A percentile compares a stretch with the other conserved stretches of the same genome.
Evolutionary conservation across 1,139 yeast species (phyloP).

Genomic region (Suhomyces kunorum): DNA sequence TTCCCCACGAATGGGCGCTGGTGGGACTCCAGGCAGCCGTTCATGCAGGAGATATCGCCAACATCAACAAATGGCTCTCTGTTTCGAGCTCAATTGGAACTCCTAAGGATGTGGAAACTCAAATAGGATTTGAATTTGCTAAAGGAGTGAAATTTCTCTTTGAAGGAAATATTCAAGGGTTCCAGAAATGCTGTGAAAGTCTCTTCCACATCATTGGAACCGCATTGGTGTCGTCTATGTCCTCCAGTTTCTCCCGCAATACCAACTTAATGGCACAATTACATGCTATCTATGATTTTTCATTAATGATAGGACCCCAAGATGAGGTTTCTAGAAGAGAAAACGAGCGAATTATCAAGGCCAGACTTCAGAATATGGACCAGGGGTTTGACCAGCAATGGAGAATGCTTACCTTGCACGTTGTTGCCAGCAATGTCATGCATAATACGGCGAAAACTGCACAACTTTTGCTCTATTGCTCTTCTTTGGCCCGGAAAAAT

Average conservation of each 20-base stretch:
- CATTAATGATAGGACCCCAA: constrained; percentile 25
- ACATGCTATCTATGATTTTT: constrained; percentile 71
- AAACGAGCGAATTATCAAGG: constrained; percentile 30
- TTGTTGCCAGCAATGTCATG: constrained; percentile 52
- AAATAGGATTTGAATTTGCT: constrained; percentile 69
- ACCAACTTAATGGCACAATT: constrained; percentile 58
- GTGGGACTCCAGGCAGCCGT: constrained; percentile 78
- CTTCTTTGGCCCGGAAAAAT: constrained; percentile 68
- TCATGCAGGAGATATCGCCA: constrained; percentile 55
- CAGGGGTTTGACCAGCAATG: constrained; percentile 65
- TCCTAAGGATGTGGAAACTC: constrained; percentile 52
- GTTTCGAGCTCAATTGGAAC: constrained; percentile 37
- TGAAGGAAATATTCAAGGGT: constrained; percentile 27
- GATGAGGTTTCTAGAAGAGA: constrained; percentile 18
- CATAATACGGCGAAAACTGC: constrained; percentile 34
- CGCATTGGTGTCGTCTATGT: constrained; percentile 59
- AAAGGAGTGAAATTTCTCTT: constrained; percentile 53
- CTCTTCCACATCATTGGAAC: constrained; percentile 61
- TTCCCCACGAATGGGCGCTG: constrained; percentile 57
- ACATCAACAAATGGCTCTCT: constrained; percentile 58
- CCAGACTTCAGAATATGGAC: constrained; percentile 53
- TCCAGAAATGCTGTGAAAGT: constrained; percentile 44
- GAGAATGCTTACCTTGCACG: constrained; percentile 59
- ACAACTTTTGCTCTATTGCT: constrained; percentile 58
- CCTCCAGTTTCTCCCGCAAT: constrained; percentile 64